Percentiles rank a stretch among this genome's conserved stretches.
phyloP scores from a whole-genome alignment of 345 rosid genomes.

The Dipteronia dyeriana region DNA sequence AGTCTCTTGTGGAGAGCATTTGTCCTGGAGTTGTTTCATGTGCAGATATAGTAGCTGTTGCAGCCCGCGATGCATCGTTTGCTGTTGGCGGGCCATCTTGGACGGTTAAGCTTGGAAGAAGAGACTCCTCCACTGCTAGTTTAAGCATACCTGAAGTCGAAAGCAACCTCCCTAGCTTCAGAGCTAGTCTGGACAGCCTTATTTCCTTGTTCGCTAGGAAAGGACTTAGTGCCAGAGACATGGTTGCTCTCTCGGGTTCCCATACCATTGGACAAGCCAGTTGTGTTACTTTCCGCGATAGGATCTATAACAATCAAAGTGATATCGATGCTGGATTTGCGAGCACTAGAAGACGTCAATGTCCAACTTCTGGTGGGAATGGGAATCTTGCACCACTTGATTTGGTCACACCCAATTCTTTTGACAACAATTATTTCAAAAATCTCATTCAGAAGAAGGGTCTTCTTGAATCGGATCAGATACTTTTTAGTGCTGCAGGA shows the following conservation, averaged over 20 bases:
- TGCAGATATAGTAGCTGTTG: neutral
- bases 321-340: neutral
- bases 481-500: neutral
- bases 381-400: neutral
- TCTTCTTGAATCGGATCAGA: neutral
- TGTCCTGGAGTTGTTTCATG: neutral
- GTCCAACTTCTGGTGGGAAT: neutral
- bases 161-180: neutral
- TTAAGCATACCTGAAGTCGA: neutral
- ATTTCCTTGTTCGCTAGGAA: neutral
- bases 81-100: neutral
- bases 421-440: neutral
- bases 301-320: neutral
- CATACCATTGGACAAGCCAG: neutral
- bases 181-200: neutral
- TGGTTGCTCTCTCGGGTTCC: neutral
- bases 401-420: neutral
- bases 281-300: no score
- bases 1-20: neutral
- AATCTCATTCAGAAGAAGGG: neutral
- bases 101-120: neutral
- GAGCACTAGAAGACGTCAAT: neutral
- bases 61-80: neutral
- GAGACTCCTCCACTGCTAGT: neutral
- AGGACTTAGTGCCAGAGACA: neutral